These are phyloP conservation scores for Microbotryomycetes sp. DNA, from an alignment of 1,284 basidiomycete species.

Conservation along the genomic window DNA sequence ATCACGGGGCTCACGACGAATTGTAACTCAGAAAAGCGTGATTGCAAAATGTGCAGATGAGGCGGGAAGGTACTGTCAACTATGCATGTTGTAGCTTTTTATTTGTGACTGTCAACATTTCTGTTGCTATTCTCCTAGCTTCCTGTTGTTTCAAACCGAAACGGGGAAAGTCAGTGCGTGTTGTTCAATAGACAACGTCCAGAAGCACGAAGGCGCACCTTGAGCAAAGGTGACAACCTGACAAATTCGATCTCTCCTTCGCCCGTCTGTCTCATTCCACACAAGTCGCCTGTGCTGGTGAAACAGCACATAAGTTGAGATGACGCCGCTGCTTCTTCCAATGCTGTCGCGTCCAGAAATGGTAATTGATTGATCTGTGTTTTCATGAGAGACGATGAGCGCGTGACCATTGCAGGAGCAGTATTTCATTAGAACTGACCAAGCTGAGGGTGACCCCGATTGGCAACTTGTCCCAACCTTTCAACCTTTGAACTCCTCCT, in stretches of 20 bases:
- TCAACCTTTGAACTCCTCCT: slow-evolving; percentile 14
- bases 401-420: background rate
- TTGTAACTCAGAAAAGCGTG: background rate
- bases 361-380: slow-evolving; percentile 30
- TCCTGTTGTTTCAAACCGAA: background rate
- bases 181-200: background rate
- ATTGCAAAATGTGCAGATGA: background rate
- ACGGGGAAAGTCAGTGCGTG: background rate
- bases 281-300: slow-evolving; percentile 10
- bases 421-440: slow-evolving; percentile 17
- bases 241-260: slow-evolving; percentile 32
- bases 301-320: slow-evolving; percentile 16
- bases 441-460: slow-evolving; percentile 25
- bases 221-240: slow-evolving; percentile 7
- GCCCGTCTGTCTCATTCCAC: slow-evolving; percentile 22
- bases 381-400: background rate
- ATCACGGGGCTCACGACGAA: too few species aligned
- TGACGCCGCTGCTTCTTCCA: slow-evolving; percentile 20
- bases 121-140: slow-evolving; percentile 12
- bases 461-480: slow-evolving; percentile 25
- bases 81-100: slow-evolving; percentile 23
- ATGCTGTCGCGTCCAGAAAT: slow-evolving; percentile 24
- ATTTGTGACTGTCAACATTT: slow-evolving; percentile 19
- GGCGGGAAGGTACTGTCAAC: too few species aligned
- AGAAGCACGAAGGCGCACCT: background rate